Evolutionary conservation across 2,329 filamentous ascomycete genomes (phyloP), one percentile per base, ranked within the genome.

Genomic region (Ophiostoma sp.): DNA sequence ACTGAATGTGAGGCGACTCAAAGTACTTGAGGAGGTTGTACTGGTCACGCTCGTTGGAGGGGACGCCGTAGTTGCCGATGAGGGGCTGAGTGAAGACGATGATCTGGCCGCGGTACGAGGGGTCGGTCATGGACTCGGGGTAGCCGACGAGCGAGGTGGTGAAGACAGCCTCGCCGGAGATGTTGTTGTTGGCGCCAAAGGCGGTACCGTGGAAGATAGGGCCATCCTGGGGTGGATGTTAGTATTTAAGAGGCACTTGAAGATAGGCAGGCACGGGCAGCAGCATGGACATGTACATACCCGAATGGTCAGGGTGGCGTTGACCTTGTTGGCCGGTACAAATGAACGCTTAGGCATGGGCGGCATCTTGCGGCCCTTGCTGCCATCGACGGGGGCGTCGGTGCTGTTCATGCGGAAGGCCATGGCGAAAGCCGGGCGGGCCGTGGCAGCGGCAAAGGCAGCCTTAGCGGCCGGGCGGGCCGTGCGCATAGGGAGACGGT

Each of bases 21-120:
- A 99, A 99, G 85, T 98, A 96, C 83, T 95, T 95, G 79, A 98
- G 86, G 72, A 99, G 87, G 76, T 95, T 95, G 80, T 89, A 92
- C 80, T 94, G 84, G 80, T 99, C 95, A 74, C 93, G 90, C 77
- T 89, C 86, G 74, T 85, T 88, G 41, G 93, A 96, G 20, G 95
- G 95, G 23, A 99, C 94, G 76, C 95, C 95, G 79, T 99, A 99
- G 86, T 99, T 99, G 78, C 95, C 95, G 77, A 99, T 97, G 75
- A 99, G 84, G 48, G 95, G 95, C 80, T 97, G 94, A 75, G 95
- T 99, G 85, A 98, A 97, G 81, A 98, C 94, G 76, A 99, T 86
- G 75, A 99, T 98, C 84, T 99, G 95, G 75, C 95, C 91, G 75
- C 91, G 90, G 83, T 94, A 94, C 27, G 91, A 94, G 69, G 91